A percentile compares a stretch with the other conserved stretches of the same genome.
Conservation (phyloP, 2,329 filamentous ascomycete genomes). For the Pestalotiopsis sp. region DNA sequence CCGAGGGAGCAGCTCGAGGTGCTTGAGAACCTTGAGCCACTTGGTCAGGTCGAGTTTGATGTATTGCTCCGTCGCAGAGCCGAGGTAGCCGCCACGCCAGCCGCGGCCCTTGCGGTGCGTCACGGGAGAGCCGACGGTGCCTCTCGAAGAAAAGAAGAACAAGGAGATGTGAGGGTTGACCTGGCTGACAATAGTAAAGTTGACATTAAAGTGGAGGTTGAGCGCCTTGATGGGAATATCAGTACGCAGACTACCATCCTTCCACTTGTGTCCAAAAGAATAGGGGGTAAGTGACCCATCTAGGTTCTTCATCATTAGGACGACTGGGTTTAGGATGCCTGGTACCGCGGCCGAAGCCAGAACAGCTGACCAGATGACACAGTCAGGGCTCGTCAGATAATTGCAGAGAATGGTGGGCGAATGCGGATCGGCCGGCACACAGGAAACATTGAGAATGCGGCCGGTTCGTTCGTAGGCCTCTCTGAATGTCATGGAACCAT, state of each 20-base stretch:
- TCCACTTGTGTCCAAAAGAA: slow-evolving; percentile 99
- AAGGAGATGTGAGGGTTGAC: slow-evolving; percentile 98
- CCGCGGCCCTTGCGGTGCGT: slow-evolving; percentile 91
- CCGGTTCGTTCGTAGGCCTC: slow-evolving; percentile 95
- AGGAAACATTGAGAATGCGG: slow-evolving; percentile 92
- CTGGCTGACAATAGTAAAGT: slow-evolving; percentile 86
- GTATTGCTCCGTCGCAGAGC: slow-evolving; percentile 89
- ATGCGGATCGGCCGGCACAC: slow-evolving; percentile 93
- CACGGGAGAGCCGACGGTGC: slow-evolving; percentile 88
- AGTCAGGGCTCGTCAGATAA: slow-evolving; percentile 92
- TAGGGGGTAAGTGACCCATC: slow-evolving; percentile 82
- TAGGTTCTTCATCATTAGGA: slow-evolving; percentile 84
- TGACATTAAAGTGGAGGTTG: slow-evolving; percentile 97
- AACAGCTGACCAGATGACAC: slow-evolving; percentile 97
- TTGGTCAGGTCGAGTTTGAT: slow-evolving; percentile 96
- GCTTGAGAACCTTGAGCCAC: slow-evolving; percentile 93
- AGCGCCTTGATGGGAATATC: slow-evolving; percentile 94
- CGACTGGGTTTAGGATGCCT: slow-evolving; percentile 91
- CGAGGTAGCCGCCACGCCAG: slow-evolving; percentile 94
- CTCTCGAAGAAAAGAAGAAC: slow-evolving; percentile 96
- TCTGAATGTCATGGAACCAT: slow-evolving; percentile 88
- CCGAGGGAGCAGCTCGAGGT: slow-evolving; percentile 87
- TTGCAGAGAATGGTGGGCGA: slow-evolving; percentile 91
- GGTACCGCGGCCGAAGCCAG: slow-evolving; percentile 94
- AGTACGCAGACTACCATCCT: slow-evolving; percentile 90